Conservation (phyloP, 179 eudicot species). For the Amaranthus tricolor region DNA sequence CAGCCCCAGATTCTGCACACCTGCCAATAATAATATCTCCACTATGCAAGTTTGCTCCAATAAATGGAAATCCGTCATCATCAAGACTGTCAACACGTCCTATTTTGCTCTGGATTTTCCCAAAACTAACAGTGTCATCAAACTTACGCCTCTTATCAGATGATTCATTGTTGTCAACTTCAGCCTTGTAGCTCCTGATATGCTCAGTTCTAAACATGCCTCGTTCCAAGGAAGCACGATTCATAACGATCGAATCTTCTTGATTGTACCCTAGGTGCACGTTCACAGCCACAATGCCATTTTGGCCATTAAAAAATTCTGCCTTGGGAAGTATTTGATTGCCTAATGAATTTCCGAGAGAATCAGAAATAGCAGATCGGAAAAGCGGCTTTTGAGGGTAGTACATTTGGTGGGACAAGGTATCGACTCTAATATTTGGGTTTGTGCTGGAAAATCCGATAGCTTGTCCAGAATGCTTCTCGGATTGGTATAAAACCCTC, state of each 20-base stretch:
- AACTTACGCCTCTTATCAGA: conserved; percentile 50
- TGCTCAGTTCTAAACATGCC: conserved; percentile 98
- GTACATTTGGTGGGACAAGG: conserved; percentile 71
- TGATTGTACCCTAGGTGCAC: conserved; percentile 94
- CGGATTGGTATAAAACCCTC: conserved; percentile 88
- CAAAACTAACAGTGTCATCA: conserved; percentile 70
- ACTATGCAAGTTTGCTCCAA: conserved; percentile 84
- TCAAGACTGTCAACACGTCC: conserved; percentile 95
- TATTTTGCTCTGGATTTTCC: conserved; percentile 80
- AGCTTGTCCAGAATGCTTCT: conserved; percentile 91
- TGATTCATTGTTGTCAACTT: conserved; percentile 73
- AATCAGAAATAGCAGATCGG: conserved; percentile 74
- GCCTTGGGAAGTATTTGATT: conserved; percentile 54
- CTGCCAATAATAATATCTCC: conserved; percentile 89
- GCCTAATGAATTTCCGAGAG: conserved; percentile 63
- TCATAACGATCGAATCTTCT: conserved; percentile 96
- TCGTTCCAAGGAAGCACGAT: conserved; percentile 85
- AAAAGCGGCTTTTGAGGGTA: conserved; percentile 93
- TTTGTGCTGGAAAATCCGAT: conserved; percentile 80
- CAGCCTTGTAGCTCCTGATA: conserved; percentile 83
- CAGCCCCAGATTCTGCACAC: conserved; percentile 73
- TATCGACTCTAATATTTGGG: conserved; percentile 75
- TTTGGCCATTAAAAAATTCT: conserved; percentile 84
- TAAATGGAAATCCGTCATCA: conserved; percentile 88
- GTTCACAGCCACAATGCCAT: conserved; percentile 94